These are phyloP conservation scores for Elsinoe batatas DNA, from an alignment of 2,329 filamentous ascomycete genomes.

Conservation along the genomic window DNA sequence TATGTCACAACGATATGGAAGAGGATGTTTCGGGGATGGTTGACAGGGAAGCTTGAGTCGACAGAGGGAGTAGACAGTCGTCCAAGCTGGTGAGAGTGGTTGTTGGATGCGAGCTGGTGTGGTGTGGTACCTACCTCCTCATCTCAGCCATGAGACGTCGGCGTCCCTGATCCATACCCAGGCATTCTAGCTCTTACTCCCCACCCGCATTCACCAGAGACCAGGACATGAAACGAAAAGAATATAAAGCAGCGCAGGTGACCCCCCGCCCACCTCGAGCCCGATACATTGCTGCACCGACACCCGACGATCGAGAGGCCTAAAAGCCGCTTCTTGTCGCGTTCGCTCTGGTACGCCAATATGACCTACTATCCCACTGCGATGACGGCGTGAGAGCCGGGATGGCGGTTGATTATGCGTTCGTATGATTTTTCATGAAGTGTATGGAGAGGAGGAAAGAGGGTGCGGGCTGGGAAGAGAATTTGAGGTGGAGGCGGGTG, in stretches of 20 bases:
- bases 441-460: slow-evolving; percentile 6
- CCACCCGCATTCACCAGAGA: not conserved
- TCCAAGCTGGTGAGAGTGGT: too few relatives aligned
- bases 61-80: too few relatives aligned
- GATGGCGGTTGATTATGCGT: slow-evolving; percentile 14
- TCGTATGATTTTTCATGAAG: slow-evolving; percentile 12
- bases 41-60: too few relatives aligned
- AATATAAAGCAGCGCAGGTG: slow-evolving; percentile 11
- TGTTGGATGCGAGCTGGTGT: too few relatives aligned
- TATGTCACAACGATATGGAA: not conserved
- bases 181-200: not conserved
- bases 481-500: not conserved
- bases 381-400: not conserved
- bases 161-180: not conserved
- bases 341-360: slow-evolving; percentile 13
- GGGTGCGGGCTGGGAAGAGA: not conserved
- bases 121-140: too few relatives aligned
- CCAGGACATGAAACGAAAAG: not conserved
- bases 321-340: slow-evolving; percentile 8
- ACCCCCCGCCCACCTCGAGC: slow-evolving; percentile 1
- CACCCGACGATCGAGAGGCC: not conserved
- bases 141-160: too few relatives aligned
- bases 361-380: slow-evolving; percentile 10
- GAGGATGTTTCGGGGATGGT: not conserved
- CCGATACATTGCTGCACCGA: not conserved